Evolutionary conservation across 331 rosid species (phyloP).

Genomic region (Malus hybrid): DNA sequence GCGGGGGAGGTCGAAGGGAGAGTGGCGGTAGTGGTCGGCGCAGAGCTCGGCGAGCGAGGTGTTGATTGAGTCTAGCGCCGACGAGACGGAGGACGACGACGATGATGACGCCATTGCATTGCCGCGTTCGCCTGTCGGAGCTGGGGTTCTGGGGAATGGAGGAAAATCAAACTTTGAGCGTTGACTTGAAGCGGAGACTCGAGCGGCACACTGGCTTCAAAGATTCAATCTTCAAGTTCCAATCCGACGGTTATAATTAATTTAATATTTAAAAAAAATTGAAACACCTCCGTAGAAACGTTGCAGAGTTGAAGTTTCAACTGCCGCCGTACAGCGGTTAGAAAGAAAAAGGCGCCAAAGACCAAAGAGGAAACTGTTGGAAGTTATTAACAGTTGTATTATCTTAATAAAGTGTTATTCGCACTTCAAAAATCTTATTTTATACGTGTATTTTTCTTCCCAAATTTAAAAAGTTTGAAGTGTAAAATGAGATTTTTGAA

Average conservation of each 20-base stretch:
- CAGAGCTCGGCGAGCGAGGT: conserved; percentile 26
- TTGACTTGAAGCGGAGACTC: neutral
- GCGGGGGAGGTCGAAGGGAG: conserved; percentile 24
- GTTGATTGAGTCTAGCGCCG: conserved; percentile 22
- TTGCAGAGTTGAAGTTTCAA: neutral
- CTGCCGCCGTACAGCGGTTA: neutral
- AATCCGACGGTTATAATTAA: neutral
- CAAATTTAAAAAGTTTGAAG: too few relatives aligned
- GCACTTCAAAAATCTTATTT: too few relatives aligned
- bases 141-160: neutral
- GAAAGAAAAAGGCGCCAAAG: neutral
- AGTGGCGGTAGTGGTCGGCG: neutral
- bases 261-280: neutral
- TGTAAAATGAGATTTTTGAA: too few relatives aligned
- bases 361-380: neutral
- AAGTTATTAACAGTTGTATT: too few relatives aligned
- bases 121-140: neutral
- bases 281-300: neutral
- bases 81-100: too few relatives aligned
- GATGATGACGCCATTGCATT: conserved; percentile 14
- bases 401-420: too few relatives aligned
- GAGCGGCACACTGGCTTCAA: neutral
- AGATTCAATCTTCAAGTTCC: neutral
- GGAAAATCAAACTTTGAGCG: neutral
- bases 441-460: too few relatives aligned